Evolutionary conservation across 1,139 yeast species (phyloP).

Genomic region (Maudiozyma humilis): DNA sequence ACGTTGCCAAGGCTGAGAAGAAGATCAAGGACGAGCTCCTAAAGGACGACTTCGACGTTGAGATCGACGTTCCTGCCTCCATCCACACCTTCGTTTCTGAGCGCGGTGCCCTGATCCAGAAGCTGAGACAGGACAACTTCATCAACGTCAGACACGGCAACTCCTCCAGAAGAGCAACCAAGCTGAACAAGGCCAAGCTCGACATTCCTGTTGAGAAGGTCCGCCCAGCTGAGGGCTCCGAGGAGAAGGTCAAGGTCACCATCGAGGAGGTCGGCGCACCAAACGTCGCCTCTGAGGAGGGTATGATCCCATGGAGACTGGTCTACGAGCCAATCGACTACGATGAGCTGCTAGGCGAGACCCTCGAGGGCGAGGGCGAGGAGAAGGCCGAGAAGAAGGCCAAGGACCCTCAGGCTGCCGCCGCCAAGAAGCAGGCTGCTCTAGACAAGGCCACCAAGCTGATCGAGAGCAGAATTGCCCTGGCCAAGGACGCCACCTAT

Average conservation of each 20-base stretch:
- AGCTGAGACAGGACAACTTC: conserved; percentile 44
- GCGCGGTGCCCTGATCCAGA: conserved; percentile 57
- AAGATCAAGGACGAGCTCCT: conserved; percentile 46
- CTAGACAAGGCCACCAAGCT: conserved; percentile 22
- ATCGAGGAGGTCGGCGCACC: conserved; percentile 32
- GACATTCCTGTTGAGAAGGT: conserved; percentile 45
- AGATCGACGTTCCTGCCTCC: conserved; percentile 48
- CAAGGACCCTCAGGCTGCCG: too few relatives aligned
- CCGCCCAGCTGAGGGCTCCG: conserved; percentile 32
- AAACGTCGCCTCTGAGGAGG: conserved; percentile 30
- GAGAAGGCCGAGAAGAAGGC: conserved; percentile 1
- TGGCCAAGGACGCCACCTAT: conserved; percentile 33
- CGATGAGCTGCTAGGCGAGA: conserved; percentile 34
- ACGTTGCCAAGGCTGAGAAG: conserved; percentile 48
- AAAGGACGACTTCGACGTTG: conserved; percentile 36
- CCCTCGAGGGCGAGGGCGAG: conserved; percentile 34
- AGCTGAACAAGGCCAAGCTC: conserved; percentile 37
- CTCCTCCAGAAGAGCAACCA: conserved; percentile 42
- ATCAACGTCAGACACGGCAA: conserved; percentile 60
- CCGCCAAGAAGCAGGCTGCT: conserved; percentile 26
- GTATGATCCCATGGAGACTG: conserved; percentile 57
- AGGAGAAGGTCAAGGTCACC: conserved; percentile 40
- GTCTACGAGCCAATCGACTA: conserved; percentile 33
- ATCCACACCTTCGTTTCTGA: conserved; percentile 59
- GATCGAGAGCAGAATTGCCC: conserved; percentile 31